Conservation (phyloP, 129 eudicot species). For the Mikania micrantha region DNA sequence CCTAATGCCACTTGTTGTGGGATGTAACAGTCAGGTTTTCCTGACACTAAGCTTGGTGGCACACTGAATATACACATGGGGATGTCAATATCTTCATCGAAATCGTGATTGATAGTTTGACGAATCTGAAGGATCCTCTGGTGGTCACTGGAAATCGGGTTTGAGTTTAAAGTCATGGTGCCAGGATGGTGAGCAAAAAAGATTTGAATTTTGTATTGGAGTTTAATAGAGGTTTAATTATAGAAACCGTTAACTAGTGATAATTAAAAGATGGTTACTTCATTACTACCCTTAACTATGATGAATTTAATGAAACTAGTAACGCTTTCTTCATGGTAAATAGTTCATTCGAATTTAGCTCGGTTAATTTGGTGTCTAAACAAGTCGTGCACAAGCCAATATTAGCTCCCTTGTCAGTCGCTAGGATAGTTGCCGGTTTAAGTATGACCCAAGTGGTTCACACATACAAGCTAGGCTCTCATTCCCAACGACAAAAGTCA, state of each 20-base stretch:
- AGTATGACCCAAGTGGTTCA: no score
- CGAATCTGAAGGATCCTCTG: constrained; percentile 61
- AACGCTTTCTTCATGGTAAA: background rate
- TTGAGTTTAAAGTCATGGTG: constrained; percentile 17
- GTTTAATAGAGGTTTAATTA: background rate
- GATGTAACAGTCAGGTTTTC: constrained; percentile 35
- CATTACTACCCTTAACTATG: background rate
- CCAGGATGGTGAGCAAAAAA: background rate
- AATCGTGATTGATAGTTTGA: constrained; percentile 41
- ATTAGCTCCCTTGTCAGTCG: no score
- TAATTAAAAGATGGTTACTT: background rate
- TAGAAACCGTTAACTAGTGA: background rate
- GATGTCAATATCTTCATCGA: constrained; percentile 28
- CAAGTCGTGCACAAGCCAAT: no score
- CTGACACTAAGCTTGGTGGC: constrained; percentile 26
- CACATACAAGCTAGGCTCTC: no score
- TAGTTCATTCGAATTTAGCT: no score
- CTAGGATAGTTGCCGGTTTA: no score
- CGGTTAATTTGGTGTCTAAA: no score
- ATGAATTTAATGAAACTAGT: constrained; percentile 7
- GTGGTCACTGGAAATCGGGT: constrained; percentile 30
- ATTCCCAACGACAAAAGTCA: no score
- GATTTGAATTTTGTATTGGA: background rate
- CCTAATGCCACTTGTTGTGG: constrained; percentile 64
- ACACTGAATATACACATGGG: constrained; percentile 43